A percentile compares a stretch with the other conserved stretches of the same genome.
These are phyloP conservation scores for Stephania japonica DNA, from an alignment of 164 flowering plant genomes.

Conservation along the genomic window DNA sequence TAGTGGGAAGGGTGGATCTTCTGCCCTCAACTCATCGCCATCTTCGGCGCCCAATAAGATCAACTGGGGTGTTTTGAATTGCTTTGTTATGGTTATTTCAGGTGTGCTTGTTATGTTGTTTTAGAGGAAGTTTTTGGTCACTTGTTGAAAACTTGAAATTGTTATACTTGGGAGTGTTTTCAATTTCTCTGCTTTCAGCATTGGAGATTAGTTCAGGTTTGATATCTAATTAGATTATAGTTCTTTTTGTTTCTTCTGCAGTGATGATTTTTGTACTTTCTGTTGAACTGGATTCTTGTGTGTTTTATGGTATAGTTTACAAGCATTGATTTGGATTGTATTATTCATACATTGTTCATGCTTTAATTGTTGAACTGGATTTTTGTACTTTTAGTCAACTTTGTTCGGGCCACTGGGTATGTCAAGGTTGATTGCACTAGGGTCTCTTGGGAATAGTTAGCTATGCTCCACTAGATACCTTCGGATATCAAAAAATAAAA, in stretches of 20 bases:
- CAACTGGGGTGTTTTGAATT: conserved; percentile 26
- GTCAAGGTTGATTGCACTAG: no score
- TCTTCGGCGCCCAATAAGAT: conserved; percentile 28
- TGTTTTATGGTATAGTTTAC: no score
- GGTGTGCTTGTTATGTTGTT: conserved; percentile 30
- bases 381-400: no score
- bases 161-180: not conserved
- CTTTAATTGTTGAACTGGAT: no score
- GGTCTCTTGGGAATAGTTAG: no score
- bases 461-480: no score
- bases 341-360: no score
- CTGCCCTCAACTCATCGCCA: conserved; percentile 24
- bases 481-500: not conserved
- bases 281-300: no score
- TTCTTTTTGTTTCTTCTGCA: not conserved
- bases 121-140: conserved; percentile 7
- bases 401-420: no score
- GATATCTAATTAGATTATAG: no score
- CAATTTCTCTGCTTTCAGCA: not conserved
- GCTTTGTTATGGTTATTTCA: conserved; percentile 32
- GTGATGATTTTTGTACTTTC: not conserved
- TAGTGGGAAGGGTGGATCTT: conserved; percentile 2
- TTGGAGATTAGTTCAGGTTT: no score
- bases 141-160: not conserved
- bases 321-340: no score